phyloP scores from a whole-genome alignment of 2,329 filamentous ascomycete genomes.

The Sarocladium oryzae region DNA sequence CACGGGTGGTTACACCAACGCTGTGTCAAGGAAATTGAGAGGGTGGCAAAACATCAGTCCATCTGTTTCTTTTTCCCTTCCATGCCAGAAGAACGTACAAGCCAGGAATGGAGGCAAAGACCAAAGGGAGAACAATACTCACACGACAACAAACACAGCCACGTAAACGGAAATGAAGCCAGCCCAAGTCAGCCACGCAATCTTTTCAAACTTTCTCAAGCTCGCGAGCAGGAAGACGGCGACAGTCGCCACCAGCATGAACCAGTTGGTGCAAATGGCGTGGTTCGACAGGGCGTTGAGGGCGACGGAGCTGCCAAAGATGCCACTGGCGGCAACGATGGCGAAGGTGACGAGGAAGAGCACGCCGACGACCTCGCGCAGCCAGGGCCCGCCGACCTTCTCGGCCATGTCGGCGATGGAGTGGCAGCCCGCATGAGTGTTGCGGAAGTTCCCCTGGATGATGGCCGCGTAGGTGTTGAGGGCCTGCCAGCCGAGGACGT shows the following conservation, averaged over 20 bases:
- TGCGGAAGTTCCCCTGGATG: constrained; percentile 32
- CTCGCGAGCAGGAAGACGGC: constrained; percentile 43
- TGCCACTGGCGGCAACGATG: constrained; percentile 49
- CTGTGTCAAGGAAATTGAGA: too few relatives aligned
- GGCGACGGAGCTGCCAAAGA: constrained; percentile 51
- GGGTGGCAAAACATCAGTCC: too few relatives aligned
- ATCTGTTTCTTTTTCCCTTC: too few relatives aligned
- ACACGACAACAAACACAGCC: constrained; percentile 24
- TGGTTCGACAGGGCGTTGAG: constrained; percentile 55
- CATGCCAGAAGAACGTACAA: too few relatives aligned
- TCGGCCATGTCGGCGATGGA: constrained; percentile 49
- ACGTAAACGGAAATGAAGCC: constrained; percentile 29
- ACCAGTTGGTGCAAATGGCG: constrained; percentile 53
- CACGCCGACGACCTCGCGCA: constrained; percentile 46
- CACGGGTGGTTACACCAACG: constrained; percentile 49
- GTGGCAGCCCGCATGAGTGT: constrained; percentile 30
- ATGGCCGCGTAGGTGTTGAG: constrained; percentile 35
- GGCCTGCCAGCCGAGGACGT: constrained; percentile 34
- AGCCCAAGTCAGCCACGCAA: constrained; percentile 55
- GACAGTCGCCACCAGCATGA: constrained; percentile 44
- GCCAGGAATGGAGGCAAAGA: constrained; percentile 16
- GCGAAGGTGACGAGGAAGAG: constrained; percentile 53
- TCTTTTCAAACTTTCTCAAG: constrained; percentile 51
- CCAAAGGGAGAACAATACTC: constrained; percentile 15
- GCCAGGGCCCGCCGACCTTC: constrained; percentile 43